Evolutionary conservation across 1,284 basidiomycete species (phyloP).

Genomic region (Microbotryum scabiosae): DNA sequence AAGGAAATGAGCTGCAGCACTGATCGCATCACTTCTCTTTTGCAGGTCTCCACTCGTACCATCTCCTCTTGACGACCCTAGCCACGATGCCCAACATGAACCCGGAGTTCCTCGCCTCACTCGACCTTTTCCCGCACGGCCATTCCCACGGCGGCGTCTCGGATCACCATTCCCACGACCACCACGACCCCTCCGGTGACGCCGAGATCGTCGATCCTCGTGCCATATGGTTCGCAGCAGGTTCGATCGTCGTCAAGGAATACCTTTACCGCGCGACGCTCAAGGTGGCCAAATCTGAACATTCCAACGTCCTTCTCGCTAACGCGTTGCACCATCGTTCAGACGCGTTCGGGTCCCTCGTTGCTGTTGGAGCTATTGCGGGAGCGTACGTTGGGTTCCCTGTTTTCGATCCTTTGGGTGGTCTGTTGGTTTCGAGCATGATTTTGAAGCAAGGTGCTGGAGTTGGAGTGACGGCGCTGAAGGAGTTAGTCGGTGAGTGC

Average conservation of each 20-base stretch:
- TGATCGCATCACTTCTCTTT: neutral
- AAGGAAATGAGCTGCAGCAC: neutral
- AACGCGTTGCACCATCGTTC: constrained; percentile 92
- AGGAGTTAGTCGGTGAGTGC: constrained; percentile 50
- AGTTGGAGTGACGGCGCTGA: constrained; percentile 62
- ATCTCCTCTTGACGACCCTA: constrained; percentile 62
- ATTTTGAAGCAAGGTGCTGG: constrained; percentile 77
- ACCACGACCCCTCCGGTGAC: constrained; percentile 8
- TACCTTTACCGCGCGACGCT: constrained; percentile 73
- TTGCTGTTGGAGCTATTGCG: constrained; percentile 79
- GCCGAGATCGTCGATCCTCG: constrained; percentile 67
- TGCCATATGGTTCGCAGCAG: constrained; percentile 88
- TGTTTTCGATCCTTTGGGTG: constrained; percentile 83
- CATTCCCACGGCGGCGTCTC: constrained; percentile 33
- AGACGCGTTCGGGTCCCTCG: constrained; percentile 81
- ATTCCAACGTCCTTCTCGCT: constrained; percentile 79
- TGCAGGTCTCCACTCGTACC: constrained; percentile 71
- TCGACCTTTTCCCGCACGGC: constrained; percentile 32
- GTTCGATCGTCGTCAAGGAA: constrained; percentile 77
- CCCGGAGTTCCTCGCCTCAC: constrained; percentile 38
- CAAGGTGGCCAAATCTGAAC: constrained; percentile 78
- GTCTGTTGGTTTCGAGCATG: constrained; percentile 77
- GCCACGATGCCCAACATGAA: constrained; percentile 42
- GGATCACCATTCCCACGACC: constrained; percentile 9
- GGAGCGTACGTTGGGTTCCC: constrained; percentile 74